phyloP scores from a whole-genome alignment of 257 asterid species.

The Sherardia arvensis region DNA sequence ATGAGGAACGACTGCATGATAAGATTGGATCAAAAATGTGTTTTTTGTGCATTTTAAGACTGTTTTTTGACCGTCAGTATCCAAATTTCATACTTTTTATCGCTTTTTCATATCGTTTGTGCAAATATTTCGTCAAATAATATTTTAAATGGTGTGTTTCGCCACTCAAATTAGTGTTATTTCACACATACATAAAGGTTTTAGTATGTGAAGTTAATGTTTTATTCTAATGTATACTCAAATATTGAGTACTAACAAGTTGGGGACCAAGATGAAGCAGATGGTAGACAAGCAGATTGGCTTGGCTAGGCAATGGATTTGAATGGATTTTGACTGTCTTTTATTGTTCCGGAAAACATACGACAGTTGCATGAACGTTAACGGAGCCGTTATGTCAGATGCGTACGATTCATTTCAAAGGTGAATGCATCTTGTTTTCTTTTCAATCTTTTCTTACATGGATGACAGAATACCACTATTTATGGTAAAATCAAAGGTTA shows the following conservation, averaged over 20 bases:
- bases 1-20: no score
- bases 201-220: no score
- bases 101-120: no score
- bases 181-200: background rate
- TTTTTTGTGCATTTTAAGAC: no score
- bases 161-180: background rate
- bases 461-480: background rate
- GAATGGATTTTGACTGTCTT: background rate
- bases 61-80: no score
- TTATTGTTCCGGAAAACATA: conserved; percentile 15
- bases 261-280: conserved; percentile 21
- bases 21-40: no score
- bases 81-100: no score
- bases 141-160: no score
- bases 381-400: conserved; percentile 7
- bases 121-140: background rate
- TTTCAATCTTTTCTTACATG: background rate
- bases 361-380: conserved; percentile 22
- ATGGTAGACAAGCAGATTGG: conserved; percentile 17
- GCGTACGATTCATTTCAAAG: background rate
- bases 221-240: no score
- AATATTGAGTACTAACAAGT: no score
- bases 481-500: background rate
- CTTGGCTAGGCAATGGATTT: conserved; percentile 5
- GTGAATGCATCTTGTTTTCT: no score